These are phyloP conservation scores for Perkinsus marinus DNA, from an alignment of 169 alveolate species.

Conservation along the genomic window DNA sequence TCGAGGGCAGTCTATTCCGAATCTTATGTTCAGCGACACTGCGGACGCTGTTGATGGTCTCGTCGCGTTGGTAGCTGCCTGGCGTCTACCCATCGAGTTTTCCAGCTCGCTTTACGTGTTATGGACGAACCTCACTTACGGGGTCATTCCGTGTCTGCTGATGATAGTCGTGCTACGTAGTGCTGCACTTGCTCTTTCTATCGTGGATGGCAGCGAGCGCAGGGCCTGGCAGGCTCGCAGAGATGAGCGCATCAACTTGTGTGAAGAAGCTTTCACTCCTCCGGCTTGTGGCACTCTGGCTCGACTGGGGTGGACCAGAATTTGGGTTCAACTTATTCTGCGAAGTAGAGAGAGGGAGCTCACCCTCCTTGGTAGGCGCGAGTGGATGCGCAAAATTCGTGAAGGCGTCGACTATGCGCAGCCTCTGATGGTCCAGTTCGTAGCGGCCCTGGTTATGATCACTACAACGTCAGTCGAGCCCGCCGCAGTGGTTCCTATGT, in stretches of 20 bases:
- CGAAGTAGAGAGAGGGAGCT: background rate
- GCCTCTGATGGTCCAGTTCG: background rate
- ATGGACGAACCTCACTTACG: background rate
- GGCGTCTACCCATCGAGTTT: background rate
- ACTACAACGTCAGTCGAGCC: background rate
- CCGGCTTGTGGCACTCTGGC: background rate
- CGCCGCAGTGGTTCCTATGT: background rate
- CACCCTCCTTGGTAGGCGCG: background rate
- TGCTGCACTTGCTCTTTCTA: background rate
- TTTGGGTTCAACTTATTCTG: background rate
- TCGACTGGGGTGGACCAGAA: background rate
- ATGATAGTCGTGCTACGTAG: background rate
- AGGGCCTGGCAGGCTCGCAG: background rate
- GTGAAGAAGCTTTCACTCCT: background rate
- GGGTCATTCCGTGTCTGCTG: background rate
- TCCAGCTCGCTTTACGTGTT: background rate
- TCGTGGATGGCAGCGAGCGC: background rate
- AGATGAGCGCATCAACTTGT: background rate
- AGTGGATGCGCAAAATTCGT: background rate
- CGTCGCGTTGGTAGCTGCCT: background rate
- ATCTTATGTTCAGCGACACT: background rate
- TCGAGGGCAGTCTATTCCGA: background rate
- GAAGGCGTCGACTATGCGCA: background rate
- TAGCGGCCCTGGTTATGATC: background rate
- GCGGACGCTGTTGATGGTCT: background rate